Conservation (phyloP, 192 early-diverging fungal species). For the Tieghemiomyces parasiticus region DNA sequence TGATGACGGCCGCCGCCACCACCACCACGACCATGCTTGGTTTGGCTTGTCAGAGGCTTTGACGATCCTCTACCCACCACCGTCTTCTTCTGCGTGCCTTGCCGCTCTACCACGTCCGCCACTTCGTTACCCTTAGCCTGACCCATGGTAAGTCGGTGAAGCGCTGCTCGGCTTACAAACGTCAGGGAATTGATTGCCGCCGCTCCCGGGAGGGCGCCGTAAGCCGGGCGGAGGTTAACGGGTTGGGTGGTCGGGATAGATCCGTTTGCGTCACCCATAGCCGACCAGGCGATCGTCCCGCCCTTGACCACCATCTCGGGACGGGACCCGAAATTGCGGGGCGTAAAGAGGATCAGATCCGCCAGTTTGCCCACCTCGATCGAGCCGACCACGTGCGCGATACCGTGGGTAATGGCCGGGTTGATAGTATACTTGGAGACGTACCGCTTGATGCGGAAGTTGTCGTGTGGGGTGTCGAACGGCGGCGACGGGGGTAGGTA, state of each 20-base stretch:
- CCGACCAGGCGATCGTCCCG: slow-evolving; percentile 66
- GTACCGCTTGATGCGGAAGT: slow-evolving; percentile 79
- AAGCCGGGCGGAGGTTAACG: slow-evolving; percentile 72
- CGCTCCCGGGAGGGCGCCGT: slow-evolving; percentile 49
- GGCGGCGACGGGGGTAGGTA: not conserved
- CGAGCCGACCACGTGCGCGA: slow-evolving; percentile 78
- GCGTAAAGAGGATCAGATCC: slow-evolving; percentile 76
- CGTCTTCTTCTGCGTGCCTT: no score
- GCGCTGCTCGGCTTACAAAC: slow-evolving; percentile 69
- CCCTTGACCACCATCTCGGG: slow-evolving; percentile 79
- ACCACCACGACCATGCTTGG: no score
- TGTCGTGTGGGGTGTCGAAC: slow-evolving; percentile 40
- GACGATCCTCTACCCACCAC: no score
- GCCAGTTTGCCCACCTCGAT: slow-evolving; percentile 91
- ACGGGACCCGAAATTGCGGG: slow-evolving; percentile 78
- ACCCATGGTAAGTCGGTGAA: slow-evolving; percentile 42
- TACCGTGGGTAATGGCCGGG: slow-evolving; percentile 80
- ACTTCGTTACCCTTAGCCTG: no score
- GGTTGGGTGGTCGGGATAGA: slow-evolving; percentile 94
- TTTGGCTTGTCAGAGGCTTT: no score
- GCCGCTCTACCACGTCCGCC: no score
- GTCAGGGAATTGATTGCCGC: slow-evolving; percentile 44
- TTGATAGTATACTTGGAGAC: slow-evolving; percentile 98
- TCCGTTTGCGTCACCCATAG: slow-evolving; percentile 90
- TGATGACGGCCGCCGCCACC: no score